Evolutionary conservation across 306 rosid species (phyloP).

Genomic region (Biancaea sappan): DNA sequence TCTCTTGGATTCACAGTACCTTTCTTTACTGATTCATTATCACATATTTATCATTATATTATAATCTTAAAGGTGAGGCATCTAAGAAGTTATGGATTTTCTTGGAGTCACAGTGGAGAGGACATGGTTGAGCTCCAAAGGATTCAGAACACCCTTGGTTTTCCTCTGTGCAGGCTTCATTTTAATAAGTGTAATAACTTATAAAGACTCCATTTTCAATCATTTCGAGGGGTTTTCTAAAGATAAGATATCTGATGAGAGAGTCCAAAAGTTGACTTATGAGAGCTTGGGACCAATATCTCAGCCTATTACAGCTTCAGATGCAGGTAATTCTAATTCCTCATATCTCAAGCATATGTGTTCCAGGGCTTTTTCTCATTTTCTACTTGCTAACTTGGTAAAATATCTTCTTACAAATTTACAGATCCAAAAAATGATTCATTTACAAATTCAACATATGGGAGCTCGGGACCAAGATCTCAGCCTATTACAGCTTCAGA

Average conservation of each 20-base stretch:
- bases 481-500: background rate
- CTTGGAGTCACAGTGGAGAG: background rate
- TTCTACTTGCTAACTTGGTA: background rate
- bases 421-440: background rate
- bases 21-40: background rate
- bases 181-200: background rate
- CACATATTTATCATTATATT: too few relatives aligned
- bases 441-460: background rate
- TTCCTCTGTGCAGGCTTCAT: background rate
- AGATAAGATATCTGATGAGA: background rate
- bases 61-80: background rate
- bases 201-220: slow-evolving; percentile 5
- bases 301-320: background rate
- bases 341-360: too few relatives aligned
- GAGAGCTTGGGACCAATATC: background rate
- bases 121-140: background rate
- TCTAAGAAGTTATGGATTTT: background rate
- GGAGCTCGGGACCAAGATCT: background rate
- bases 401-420: background rate
- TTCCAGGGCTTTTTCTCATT: background rate
- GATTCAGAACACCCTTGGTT: slow-evolving; percentile 10
- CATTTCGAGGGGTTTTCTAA: slow-evolving; percentile 6
- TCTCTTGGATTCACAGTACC: background rate
- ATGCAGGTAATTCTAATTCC: background rate
- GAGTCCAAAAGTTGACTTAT: background rate